These are phyloP conservation scores for Wallacemonas sp. DNA, from an alignment of 208 protist genomes.

Conservation along the genomic window DNA sequence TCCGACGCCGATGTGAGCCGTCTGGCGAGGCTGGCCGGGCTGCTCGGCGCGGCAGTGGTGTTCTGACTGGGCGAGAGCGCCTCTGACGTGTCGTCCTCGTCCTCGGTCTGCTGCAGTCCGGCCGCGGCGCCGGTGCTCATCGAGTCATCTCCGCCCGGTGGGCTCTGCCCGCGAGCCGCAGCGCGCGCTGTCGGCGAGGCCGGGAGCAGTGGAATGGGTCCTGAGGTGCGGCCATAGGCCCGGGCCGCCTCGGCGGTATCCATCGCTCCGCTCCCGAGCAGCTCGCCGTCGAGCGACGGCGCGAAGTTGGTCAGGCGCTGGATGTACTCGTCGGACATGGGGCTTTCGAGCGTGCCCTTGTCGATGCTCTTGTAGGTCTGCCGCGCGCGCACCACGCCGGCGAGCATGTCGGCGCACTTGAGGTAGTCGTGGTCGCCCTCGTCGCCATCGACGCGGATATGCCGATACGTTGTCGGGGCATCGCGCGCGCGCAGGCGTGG, in stretches of 20 bases:
- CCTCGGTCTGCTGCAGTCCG: too few species aligned
- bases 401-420: conserved; percentile 75
- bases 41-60: conserved; percentile 8
- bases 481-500: conserved; percentile 8
- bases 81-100: background rate
- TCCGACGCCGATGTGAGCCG: background rate
- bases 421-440: conserved; percentile 78
- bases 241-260: background rate
- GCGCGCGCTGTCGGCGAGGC: background rate
- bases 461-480: conserved; percentile 41
- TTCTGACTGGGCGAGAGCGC: conserved; percentile 1
- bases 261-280: background rate
- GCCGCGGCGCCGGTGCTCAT: too few species aligned
- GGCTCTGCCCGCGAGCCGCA: too few species aligned
- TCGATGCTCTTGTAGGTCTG: conserved; percentile 75
- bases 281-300: conserved; percentile 5
- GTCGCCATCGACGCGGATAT: conserved; percentile 80
- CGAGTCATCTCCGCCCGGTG: too few species aligned
- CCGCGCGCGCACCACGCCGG: conserved; percentile 56
- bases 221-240: conserved; percentile 5
- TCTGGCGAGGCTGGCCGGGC: background rate
- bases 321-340: conserved; percentile 24
- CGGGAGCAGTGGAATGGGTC: background rate
- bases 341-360: conserved; percentile 61
- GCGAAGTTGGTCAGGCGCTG: conserved; percentile 1